Percentiles rank a stretch among this genome's conserved stretches.
Evolutionary conservation across 1,284 basidiomycete species (phyloP).

Genomic region (Rhodotorula mucilaginosa): DNA sequence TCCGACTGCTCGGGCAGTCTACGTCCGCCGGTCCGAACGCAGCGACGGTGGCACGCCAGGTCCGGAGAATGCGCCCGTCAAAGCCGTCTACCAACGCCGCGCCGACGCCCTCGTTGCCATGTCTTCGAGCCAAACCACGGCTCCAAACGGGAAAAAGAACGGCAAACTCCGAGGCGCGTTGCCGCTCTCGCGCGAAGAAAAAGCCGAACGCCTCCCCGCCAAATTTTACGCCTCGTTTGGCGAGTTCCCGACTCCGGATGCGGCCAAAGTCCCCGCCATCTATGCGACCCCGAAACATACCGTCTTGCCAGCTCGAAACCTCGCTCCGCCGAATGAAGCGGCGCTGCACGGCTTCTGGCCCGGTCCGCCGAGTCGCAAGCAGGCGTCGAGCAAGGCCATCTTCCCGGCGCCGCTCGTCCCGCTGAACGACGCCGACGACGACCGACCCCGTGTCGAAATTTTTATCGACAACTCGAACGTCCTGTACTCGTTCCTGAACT

Average conservation of each 20-base stretch:
- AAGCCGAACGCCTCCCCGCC: conserved; percentile 14
- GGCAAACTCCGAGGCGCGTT: conserved; percentile 16
- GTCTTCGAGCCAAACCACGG: not conserved
- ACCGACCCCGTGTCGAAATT: conserved; percentile 29
- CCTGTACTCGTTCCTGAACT: conserved; percentile 39
- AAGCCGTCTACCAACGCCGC: conserved; percentile 25
- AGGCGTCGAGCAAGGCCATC: conserved; percentile 24
- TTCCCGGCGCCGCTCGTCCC: conserved; percentile 26
- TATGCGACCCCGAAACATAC: conserved; percentile 12
- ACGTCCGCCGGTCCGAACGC: conserved; percentile 21
- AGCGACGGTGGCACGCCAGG: not conserved
- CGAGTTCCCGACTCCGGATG: conserved; percentile 14
- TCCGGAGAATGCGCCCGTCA: not conserved
- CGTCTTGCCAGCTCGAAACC: conserved; percentile 17
- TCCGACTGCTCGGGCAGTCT: conserved; percentile 22
- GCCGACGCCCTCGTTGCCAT: not conserved
- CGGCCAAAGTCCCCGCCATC: conserved; percentile 5
- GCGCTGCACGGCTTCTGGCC: conserved; percentile 36
- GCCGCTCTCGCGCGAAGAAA: conserved; percentile 27
- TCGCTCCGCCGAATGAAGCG: conserved; percentile 23
- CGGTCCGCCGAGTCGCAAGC: conserved; percentile 20
- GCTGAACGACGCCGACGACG: conserved; percentile 9
- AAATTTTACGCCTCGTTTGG: conserved; percentile 27
- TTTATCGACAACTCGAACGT: conserved; percentile 42
- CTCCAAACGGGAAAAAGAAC: not conserved